phyloP scores from a whole-genome alignment of 768 basidiomycete genomes.

The Kwoniella europaea region DNA sequence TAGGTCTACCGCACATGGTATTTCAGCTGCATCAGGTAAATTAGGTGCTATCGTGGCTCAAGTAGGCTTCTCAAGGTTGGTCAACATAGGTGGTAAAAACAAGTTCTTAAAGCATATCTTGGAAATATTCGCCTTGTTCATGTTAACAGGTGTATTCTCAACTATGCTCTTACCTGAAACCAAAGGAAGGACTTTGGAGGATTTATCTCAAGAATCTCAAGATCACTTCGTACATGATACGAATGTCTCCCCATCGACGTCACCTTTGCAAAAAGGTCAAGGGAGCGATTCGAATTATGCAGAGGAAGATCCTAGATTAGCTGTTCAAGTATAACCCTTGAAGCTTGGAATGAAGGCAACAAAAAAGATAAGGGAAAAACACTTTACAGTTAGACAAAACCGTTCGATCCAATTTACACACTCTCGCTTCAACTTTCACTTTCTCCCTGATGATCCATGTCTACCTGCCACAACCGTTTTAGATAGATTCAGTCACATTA shows the following conservation, averaged over 20 bases:
- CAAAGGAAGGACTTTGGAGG: slow-evolving; percentile 48
- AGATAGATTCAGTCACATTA: too few relatives aligned
- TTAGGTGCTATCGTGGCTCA: slow-evolving; percentile 60
- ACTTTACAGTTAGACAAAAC: background rate
- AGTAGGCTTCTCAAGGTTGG: slow-evolving; percentile 57
- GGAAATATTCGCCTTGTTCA: slow-evolving; percentile 58
- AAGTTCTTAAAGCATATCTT: slow-evolving; percentile 56
- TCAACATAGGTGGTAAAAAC: slow-evolving; percentile 55
- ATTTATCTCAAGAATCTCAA: slow-evolving; percentile 48
- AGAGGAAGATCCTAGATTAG: slow-evolving; percentile 1
- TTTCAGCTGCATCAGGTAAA: slow-evolving; percentile 51
- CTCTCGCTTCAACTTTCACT: too few relatives aligned
- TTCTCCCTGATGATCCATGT: too few relatives aligned
- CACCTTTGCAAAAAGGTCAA: background rate
- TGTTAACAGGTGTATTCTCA: slow-evolving; percentile 54
- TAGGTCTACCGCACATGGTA: slow-evolving; percentile 58
- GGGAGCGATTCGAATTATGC: background rate
- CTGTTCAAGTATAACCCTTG: background rate
- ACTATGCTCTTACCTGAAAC: slow-evolving; percentile 58
- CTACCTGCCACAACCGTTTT: too few relatives aligned
- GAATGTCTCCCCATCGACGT: background rate
- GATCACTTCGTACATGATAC: slow-evolving; percentile 34
- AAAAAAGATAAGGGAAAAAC: background rate
- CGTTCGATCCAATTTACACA: too few relatives aligned
- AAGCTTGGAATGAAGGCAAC: background rate